Conservation (phyloP, 2,329 filamentous ascomycete genomes). For the Coleophoma cylindrospora region DNA sequence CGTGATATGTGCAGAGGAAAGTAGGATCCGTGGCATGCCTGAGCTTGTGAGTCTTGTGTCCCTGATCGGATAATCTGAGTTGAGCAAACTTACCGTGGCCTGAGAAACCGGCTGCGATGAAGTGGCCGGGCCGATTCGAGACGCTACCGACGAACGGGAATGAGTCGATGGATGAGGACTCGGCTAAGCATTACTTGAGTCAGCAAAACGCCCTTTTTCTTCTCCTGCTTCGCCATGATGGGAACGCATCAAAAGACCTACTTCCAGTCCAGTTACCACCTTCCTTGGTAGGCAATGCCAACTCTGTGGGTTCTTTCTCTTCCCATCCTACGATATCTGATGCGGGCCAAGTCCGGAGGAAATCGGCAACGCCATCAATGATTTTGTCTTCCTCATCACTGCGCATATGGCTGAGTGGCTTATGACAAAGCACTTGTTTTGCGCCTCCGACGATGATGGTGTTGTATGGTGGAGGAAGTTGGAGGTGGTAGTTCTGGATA, state of each 20-base stretch:
- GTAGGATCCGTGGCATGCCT: slow-evolving; percentile 27
- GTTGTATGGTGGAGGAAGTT: slow-evolving; percentile 26
- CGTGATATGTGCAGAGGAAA: slow-evolving; percentile 22
- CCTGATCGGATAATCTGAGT: neutral
- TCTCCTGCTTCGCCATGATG: neutral
- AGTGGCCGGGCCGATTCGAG: slow-evolving; percentile 32
- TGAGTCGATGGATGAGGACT: slow-evolving; percentile 29
- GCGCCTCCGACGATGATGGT: slow-evolving; percentile 33
- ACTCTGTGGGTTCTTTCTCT: slow-evolving; percentile 6
- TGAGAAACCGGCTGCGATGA: slow-evolving; percentile 40
- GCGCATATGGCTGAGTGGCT: slow-evolving; percentile 14
- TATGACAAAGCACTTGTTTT: slow-evolving; percentile 20
- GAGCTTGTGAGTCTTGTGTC: neutral
- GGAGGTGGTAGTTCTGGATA: slow-evolving; percentile 24
- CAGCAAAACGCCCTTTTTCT: too few species aligned
- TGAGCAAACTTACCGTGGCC: slow-evolving; percentile 33
- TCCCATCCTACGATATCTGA: slow-evolving; percentile 22
- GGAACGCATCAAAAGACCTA: neutral
- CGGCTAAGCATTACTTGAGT: too few species aligned
- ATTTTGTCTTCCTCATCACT: slow-evolving; percentile 23
- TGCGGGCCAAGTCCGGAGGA: slow-evolving; percentile 23
- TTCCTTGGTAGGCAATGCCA: slow-evolving; percentile 14
- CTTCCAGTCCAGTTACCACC: slow-evolving; percentile 26
- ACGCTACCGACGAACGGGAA: slow-evolving; percentile 38
- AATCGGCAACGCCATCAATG: slow-evolving; percentile 21